Evolutionary conservation across 2,329 filamentous ascomycete genomes (phyloP), one percentile per base, ranked within the genome.

Genomic region (Diaporthe ampelina): DNA sequence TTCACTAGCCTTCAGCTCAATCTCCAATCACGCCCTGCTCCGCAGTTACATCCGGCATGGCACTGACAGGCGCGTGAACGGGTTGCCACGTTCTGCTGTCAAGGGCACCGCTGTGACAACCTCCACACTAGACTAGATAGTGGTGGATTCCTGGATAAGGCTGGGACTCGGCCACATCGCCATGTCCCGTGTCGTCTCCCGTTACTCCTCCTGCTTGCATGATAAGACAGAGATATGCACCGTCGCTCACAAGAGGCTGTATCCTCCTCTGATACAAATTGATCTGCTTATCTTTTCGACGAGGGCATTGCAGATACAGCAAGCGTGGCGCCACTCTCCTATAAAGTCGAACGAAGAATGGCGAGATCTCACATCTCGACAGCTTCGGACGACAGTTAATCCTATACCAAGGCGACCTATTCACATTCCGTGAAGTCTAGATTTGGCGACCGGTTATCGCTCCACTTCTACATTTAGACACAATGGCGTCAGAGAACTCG

Each of bases 301-400:
- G 37, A 37, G 21, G 29, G 11, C 24, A 2, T 35, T 24, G n/a
- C 26, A 45, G 61, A 24, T 17, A 2, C 43, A 35, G 48, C 29
- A 19, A 52, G 45, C 21, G 45, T 67, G 63, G 63, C 45, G 45
- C 63, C 63, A 67, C 35, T 26, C 32, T 67, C 5, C 52, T 70
- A 52, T 67, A 67, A 67, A 67, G 63, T 67, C 63, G 63, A 54
- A 52, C 32, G 45, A 67, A 54, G 63, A 67, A 67, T 67, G 63
- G 45, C 63, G 32, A 52, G 63, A 24, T 52, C 45, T 54, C 9
- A 3, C 29, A 26, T 37, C 29, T 52, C 13, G 61, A 50, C 61
- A 67, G 3, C 35, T 9, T 52, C 29, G 43, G 35, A 67, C 29
- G 26, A 13, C 43, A 52, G 29, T 52, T 52, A 21, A 37, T 52